Base-by-base conservation (phyloP, 805 yeast genomes). In the Candida namnaoensis region DNA sequence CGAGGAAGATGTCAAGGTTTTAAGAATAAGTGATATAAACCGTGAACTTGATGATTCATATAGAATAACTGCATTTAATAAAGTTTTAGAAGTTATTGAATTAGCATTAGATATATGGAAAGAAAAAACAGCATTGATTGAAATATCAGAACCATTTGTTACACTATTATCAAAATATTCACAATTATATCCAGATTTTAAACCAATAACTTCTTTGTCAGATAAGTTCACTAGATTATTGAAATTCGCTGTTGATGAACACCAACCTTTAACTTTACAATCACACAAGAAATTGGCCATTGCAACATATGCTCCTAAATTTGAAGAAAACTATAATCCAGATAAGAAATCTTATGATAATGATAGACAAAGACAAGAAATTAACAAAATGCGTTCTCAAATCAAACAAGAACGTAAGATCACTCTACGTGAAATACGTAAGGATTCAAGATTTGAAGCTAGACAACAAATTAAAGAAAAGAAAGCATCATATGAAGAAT, bases 291-390 rank as follows among this genome's bases (percentile, higher is more conserved):
- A 95, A 24, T 58, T 93, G 42, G 84, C 96, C 4, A 84, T 93
- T 55, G 81, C 88, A 35, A 75, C 95, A 2, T 75, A 74, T 54
- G 83, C 88, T 33, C 99, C 99, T 49, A 81, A 85, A 64, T 93
- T 83, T 60, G 97, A 91, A 65, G 98, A 88, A 56, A 88, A 88
- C 69, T 93, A 82, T 76, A 91, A 90, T 66, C 96, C 96, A 43
- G 96, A 88, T 58, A 86, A 80, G 76, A 90, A 86, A 66, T 85
- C 95, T 8, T 84, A 88, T 61, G 96, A 91, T 60, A 75, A 83
- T 40, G 84, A 90, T 59, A 72, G 80, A 51, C 80, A 82, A 45
- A 74, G 93, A 62, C 86, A 80, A 50, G 98, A 93, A 62, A 65
- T 86, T 51, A 74, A 72, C 59, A 93, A 93, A 71, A 75, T 91